A percentile compares a stretch with the other conserved stretches of the same genome.
These are phyloP conservation scores for Neurospora tetraspora DNA, from an alignment of 495 filamentous ascomycete genomes.

Conservation along the genomic window DNA sequence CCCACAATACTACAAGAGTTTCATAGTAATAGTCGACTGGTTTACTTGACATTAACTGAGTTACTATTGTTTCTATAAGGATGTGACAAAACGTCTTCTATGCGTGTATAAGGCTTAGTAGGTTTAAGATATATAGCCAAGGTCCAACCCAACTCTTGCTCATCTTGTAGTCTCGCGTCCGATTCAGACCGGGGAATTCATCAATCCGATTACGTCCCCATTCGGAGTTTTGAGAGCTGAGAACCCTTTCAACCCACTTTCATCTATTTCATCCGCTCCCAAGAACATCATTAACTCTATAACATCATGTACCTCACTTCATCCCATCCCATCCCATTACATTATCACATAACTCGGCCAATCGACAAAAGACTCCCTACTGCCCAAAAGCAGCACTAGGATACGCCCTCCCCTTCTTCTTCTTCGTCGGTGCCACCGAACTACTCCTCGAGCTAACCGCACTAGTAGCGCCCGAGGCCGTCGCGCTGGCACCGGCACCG, in stretches of 20 bases:
- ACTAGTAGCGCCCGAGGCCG: not conserved
- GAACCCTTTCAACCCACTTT: not conserved
- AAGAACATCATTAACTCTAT: not conserved
- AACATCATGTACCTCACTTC: not conserved
- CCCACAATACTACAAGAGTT: not conserved
- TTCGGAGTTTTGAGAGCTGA: too few species aligned
- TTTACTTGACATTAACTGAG: not conserved
- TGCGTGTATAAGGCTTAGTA: not conserved
- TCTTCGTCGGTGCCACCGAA: constrained; percentile 22
- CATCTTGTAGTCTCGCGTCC: not conserved
- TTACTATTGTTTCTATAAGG: not conserved
- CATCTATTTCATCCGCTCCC: not conserved
- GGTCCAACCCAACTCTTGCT: not conserved
- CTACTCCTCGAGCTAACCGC: constrained; percentile 39
- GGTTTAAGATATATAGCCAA: not conserved
- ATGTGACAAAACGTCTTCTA: not conserved
- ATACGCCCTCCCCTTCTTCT: constrained; percentile 41
- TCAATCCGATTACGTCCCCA: not conserved
- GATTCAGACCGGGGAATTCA: not conserved
- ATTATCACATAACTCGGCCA: not conserved
- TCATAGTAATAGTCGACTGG: not conserved
- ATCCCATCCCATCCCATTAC: not conserved
- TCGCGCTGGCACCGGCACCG: not conserved
- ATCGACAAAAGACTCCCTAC: not conserved
- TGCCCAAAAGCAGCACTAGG: constrained; percentile 43